These are phyloP conservation scores for Alternaria postmessia DNA, from an alignment of 2,329 filamentous ascomycete species.

Conservation along the genomic window DNA sequence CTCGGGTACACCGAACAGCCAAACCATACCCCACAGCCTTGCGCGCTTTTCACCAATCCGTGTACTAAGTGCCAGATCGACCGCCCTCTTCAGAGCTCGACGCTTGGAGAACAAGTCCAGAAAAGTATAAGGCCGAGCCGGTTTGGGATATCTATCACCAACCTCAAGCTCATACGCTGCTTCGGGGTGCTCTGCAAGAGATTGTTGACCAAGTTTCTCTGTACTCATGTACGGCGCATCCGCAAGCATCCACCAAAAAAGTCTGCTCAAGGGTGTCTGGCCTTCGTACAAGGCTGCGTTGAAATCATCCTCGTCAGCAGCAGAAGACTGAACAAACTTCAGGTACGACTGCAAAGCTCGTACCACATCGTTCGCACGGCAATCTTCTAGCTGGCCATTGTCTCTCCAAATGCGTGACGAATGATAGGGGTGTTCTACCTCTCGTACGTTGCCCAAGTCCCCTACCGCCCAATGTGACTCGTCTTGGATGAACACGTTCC, in stretches of 20 bases:
- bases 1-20: slow-evolving; percentile 21
- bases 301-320: slow-evolving; percentile 23
- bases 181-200: slow-evolving; percentile 17
- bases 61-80: slow-evolving; percentile 12
- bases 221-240: slow-evolving; percentile 19
- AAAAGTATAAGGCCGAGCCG: neutral
- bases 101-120: slow-evolving; percentile 5
- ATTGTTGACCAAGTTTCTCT: slow-evolving; percentile 16
- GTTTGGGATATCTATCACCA: neutral
- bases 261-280: slow-evolving; percentile 27
- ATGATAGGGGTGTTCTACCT: slow-evolving; percentile 41
- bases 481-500: slow-evolving; percentile 43
- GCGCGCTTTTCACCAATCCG: slow-evolving; percentile 15
- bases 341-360: slow-evolving; percentile 43
- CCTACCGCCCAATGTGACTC: slow-evolving; percentile 41
- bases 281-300: slow-evolving; percentile 33
- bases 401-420: slow-evolving; percentile 33
- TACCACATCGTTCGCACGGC: slow-evolving; percentile 42
- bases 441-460: slow-evolving; percentile 48
- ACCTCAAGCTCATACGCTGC: neutral
- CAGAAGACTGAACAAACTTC: slow-evolving; percentile 27
- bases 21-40: slow-evolving; percentile 21
- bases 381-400: slow-evolving; percentile 34
- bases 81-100: neutral
- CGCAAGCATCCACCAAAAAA: slow-evolving; percentile 38